phyloP scores from a whole-genome alignment of 176 grass and related monocot species.

The Ensete ventricosum region DNA sequence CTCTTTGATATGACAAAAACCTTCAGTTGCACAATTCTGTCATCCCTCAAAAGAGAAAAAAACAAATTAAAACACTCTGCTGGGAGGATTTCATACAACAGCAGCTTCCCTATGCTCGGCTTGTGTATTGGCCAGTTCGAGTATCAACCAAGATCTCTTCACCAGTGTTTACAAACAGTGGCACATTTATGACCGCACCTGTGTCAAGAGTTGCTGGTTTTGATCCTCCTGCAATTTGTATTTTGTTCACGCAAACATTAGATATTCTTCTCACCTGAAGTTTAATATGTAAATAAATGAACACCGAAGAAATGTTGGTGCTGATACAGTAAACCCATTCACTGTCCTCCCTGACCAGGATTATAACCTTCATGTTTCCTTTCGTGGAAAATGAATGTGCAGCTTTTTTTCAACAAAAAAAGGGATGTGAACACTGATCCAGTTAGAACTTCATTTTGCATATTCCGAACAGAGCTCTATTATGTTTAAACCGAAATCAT shows the following conservation, averaged over 20 bases:
- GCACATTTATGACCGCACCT: slow-evolving; percentile 71
- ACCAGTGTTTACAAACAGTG: slow-evolving; percentile 62
- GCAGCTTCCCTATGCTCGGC: slow-evolving; percentile 39
- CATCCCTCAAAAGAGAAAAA: background rate
- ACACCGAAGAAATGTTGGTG: background rate
- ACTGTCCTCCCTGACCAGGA: no score
- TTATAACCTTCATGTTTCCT: background rate
- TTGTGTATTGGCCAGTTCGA: slow-evolving; percentile 83
- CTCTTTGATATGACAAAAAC: background rate
- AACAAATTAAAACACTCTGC: background rate
- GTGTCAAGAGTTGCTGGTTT: slow-evolving; percentile 84
- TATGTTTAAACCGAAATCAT: no score
- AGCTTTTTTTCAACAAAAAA: background rate
- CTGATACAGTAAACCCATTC: background rate
- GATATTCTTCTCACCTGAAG: background rate
- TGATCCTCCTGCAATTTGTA: slow-evolving; percentile 58
- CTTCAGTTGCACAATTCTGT: background rate
- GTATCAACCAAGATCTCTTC: slow-evolving; percentile 70
- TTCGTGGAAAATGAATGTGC: background rate
- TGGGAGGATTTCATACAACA: background rate
- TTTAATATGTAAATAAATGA: background rate
- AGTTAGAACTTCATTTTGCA: no score
- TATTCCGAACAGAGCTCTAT: no score
- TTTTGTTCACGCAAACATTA: background rate
- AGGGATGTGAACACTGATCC: no score